Percentiles rank a stretch among this genome's conserved stretches.
Conservation (phyloP, 2,329 filamentous ascomycete species). For the Penicillium sp. region DNA sequence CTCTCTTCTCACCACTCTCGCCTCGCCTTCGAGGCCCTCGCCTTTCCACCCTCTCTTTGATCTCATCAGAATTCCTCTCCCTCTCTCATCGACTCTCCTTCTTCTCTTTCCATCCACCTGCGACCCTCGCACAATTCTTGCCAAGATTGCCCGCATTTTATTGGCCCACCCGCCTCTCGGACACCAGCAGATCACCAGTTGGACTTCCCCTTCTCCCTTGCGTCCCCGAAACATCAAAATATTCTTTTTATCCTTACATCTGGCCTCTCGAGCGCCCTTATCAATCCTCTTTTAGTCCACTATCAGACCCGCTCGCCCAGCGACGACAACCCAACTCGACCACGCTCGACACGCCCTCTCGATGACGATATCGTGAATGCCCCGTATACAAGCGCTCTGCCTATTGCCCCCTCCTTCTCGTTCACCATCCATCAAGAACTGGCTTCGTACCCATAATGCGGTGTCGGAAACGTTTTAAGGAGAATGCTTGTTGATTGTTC, state of each 20-base stretch:
- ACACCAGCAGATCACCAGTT: slow-evolving; percentile 24
- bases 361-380: slow-evolving; percentile 18
- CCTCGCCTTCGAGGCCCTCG: neutral
- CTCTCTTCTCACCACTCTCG: neutral
- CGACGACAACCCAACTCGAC: slow-evolving; percentile 1
- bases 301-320: slow-evolving; percentile 2
- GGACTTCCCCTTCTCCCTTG: slow-evolving; percentile 33
- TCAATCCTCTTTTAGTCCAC: slow-evolving; percentile 1
- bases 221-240: slow-evolving; percentile 20
- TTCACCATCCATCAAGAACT: neutral
- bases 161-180: slow-evolving; percentile 18
- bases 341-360: neutral
- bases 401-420: neutral
- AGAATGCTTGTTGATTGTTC: slow-evolving; percentile 41
- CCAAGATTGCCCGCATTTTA: slow-evolving; percentile 22
- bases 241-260: slow-evolving; percentile 7
- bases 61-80: slow-evolving; percentile 6
- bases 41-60: neutral
- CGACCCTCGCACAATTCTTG: slow-evolving; percentile 14
- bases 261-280: slow-evolving; percentile 2
- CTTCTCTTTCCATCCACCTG: neutral
- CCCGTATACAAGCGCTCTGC: neutral
- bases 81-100: slow-evolving; percentile 5
- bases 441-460: slow-evolving; percentile 43
- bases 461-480: slow-evolving; percentile 48